A percentile compares a stretch with the other conserved stretches of the same genome.
Conservation (phyloP, 2,329 filamentous ascomycete genomes). For the Aphanocladium album region DNA sequence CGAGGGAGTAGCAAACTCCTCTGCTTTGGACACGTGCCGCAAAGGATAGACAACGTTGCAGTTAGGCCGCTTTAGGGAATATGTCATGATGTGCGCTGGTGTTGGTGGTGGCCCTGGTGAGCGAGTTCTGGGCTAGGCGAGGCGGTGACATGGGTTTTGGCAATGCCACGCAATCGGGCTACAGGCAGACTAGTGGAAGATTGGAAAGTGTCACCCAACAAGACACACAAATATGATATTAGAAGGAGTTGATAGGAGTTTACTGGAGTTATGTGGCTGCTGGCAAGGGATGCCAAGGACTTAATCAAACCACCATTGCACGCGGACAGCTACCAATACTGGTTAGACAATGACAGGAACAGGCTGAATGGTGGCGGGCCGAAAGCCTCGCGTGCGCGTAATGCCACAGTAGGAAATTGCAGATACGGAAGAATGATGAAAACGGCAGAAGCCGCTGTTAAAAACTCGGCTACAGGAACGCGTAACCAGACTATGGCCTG, state of each 20-base stretch:
- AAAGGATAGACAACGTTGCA: not conserved
- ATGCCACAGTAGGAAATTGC: not conserved
- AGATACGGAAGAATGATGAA: not conserved
- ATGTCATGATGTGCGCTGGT: constrained; percentile 2
- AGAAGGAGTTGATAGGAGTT: not conserved
- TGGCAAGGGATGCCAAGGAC: not conserved
- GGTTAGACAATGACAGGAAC: not conserved
- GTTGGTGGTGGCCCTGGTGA: constrained; percentile 2
- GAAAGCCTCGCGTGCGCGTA: not conserved
- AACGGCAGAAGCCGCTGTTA: not conserved
- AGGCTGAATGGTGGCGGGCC: not conserved
- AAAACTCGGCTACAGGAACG: not conserved
- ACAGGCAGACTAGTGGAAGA: not conserved
- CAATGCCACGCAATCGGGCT: not conserved
- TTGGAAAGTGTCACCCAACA: not conserved
- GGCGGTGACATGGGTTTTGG: constrained; percentile 2
- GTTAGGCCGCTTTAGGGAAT: not conserved
- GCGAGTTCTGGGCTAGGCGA: not conserved
- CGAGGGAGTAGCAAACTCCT: not conserved
- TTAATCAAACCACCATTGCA: not conserved
- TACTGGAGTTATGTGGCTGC: not conserved
- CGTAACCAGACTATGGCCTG: not conserved
- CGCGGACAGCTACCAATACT: not conserved
- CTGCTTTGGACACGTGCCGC: constrained; percentile 1
- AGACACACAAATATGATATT: not conserved